Conservation (phyloP, 2,329 filamentous ascomycete species). For the Aschersonia sp. region DNA sequence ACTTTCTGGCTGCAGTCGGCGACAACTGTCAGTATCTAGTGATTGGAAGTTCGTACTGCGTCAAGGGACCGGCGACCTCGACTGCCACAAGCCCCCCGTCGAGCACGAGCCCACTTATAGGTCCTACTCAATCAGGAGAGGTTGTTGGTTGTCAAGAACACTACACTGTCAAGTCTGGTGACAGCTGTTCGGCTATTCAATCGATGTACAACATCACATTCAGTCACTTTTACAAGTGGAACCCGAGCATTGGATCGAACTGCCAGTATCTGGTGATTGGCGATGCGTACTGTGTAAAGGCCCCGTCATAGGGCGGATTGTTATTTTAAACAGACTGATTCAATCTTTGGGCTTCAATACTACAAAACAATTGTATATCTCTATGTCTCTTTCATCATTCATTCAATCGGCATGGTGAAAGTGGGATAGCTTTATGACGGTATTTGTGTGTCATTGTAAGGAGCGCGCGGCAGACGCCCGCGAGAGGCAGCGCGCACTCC, state of each 20-base stretch:
- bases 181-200: not conserved
- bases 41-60: not conserved
- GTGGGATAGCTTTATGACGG: not conserved
- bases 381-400: not conserved
- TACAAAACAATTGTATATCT: not conserved
- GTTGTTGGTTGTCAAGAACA: not conserved
- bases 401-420: not conserved
- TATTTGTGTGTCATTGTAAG: not conserved
- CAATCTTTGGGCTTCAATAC: not conserved
- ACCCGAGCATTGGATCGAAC: not conserved
- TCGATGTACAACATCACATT: not conserved
- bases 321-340: not conserved
- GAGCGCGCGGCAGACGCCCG: no score
- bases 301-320: not conserved
- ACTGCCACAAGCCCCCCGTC: not conserved
- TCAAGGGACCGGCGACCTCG: not conserved
- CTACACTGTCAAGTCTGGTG: not conserved
- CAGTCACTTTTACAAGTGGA: not conserved
- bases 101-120: not conserved
- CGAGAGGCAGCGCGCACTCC: no score
- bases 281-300: not conserved
- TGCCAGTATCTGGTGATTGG: not conserved
- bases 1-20: not conserved
- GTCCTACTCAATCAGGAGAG: not conserved
- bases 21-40: not conserved